Evolutionary conservation across 2,329 filamentous ascomycete species (phyloP).

Genomic region (Colletotrichum zoysiae): DNA sequence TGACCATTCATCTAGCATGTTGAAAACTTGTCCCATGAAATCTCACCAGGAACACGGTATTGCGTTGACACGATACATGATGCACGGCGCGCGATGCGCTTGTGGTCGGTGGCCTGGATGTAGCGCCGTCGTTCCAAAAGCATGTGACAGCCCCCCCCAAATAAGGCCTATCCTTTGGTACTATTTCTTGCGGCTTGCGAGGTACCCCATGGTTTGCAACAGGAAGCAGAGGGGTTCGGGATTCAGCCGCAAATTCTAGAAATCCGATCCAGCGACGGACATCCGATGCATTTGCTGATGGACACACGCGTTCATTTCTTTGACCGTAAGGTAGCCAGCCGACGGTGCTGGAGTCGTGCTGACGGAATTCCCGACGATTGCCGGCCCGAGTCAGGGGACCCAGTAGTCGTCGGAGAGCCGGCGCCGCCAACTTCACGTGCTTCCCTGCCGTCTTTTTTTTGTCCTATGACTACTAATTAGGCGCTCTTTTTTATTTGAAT

Average conservation of each 20-base stretch:
- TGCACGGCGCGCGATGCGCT: neutral
- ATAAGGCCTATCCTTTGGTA: neutral
- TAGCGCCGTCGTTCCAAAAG: neutral
- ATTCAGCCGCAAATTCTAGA: neutral
- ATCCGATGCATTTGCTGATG: neutral
- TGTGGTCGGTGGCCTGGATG: neutral
- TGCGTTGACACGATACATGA: neutral
- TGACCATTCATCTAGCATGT: constrained; percentile 14
- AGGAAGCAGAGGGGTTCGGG: neutral
- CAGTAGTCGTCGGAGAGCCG: neutral
- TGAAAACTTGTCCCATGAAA: neutral
- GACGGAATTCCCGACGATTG: constrained; percentile 28
- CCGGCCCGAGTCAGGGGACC: constrained; percentile 31
- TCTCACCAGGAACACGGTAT: neutral
- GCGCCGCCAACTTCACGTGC: constrained; percentile 18
- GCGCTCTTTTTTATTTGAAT: too few relatives aligned
- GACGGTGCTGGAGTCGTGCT: constrained; percentile 10
- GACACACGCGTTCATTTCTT: constrained; percentile 20
- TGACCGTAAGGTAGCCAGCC: neutral
- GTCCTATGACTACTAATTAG: neutral
- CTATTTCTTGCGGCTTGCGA: neutral
- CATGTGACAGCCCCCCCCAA: neutral
- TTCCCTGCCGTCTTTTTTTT: neutral
- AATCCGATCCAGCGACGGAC: neutral
- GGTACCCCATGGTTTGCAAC: neutral